Conservation (phyloP, 139 green algal genomes). For the Chlorella sorokiniana region DNA sequence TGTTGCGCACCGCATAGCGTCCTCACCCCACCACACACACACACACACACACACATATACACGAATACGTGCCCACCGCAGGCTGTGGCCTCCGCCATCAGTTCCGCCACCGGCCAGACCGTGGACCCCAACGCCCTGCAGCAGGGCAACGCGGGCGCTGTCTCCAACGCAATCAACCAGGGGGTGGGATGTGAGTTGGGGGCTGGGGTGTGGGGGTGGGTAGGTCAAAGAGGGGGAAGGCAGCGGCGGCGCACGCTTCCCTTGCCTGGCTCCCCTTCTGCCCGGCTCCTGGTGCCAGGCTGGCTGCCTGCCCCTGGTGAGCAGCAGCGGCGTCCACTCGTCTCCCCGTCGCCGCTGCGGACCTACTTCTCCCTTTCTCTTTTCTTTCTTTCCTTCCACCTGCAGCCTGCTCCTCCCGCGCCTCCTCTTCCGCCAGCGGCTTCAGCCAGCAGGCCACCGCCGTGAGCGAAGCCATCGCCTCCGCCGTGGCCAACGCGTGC, state of each 20-base stretch:
- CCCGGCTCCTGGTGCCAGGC: background rate
- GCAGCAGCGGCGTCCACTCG: too few species aligned
- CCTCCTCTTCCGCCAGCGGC: constrained; percentile 4
- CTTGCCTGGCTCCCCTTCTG: background rate
- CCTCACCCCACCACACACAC: too few species aligned
- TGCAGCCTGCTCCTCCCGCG: constrained; percentile 19
- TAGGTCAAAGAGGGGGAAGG: too few species aligned
- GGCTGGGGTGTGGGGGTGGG: background rate
- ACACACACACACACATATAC: too few species aligned
- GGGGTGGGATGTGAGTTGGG: background rate
- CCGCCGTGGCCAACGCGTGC: background rate
- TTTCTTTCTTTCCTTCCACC: too few species aligned
- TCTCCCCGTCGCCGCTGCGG: too few species aligned
- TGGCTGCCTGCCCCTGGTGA: background rate
- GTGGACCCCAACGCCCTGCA: background rate
- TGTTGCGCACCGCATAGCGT: too few species aligned
- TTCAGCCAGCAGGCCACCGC: constrained; percentile 10
- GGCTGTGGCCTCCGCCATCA: constrained; percentile 8
- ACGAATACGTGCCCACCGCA: too few species aligned
- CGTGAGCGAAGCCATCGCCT: background rate
- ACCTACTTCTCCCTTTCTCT: too few species aligned
- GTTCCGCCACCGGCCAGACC: background rate
- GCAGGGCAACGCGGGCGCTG: background rate
- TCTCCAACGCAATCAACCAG: constrained; percentile 6
- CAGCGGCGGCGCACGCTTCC: background rate